Percentiles rank a stretch among this genome's conserved stretches.
phyloP scores from a whole-genome alignment of 148 eudicot genomes.

The Camellia granthamiana region DNA sequence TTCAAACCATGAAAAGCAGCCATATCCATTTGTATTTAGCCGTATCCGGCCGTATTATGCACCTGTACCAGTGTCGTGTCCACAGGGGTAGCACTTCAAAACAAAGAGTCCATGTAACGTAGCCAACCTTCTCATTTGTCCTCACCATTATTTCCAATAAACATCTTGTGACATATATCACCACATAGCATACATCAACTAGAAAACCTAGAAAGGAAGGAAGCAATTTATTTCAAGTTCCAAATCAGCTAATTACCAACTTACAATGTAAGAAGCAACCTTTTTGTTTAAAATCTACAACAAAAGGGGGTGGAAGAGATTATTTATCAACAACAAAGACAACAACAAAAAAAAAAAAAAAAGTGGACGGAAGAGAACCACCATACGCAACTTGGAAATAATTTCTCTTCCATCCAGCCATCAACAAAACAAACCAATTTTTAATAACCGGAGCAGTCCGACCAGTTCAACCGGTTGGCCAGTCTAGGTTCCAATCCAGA shows the following conservation, averaged over 20 bases:
- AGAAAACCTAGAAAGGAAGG: neutral
- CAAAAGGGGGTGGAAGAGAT: neutral
- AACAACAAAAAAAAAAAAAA: too few relatives aligned
- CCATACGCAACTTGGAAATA: neutral
- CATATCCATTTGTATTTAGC: too few relatives aligned
- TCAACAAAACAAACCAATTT: neutral
- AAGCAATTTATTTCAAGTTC: neutral
- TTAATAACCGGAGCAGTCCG: too few relatives aligned
- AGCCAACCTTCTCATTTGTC: neutral
- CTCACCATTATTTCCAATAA: neutral
- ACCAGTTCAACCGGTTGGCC: too few relatives aligned
- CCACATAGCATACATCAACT: neutral
- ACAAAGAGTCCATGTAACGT: too few relatives aligned
- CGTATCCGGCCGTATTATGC: too few relatives aligned
- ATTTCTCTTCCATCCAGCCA: neutral
- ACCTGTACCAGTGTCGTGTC: too few relatives aligned
- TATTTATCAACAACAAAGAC: too few relatives aligned
- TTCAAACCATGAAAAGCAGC: too few relatives aligned
- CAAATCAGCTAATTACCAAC: neutral
- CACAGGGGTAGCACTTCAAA: too few relatives aligned
- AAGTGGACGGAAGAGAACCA: neutral
- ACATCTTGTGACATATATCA: neutral
- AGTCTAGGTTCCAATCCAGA: too few relatives aligned
- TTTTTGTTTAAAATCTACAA: neutral
- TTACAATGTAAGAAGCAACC: neutral